These are phyloP conservation scores for Echria macrotheca DNA, from an alignment of 495 filamentous ascomycete genomes.

Conservation along the genomic window DNA sequence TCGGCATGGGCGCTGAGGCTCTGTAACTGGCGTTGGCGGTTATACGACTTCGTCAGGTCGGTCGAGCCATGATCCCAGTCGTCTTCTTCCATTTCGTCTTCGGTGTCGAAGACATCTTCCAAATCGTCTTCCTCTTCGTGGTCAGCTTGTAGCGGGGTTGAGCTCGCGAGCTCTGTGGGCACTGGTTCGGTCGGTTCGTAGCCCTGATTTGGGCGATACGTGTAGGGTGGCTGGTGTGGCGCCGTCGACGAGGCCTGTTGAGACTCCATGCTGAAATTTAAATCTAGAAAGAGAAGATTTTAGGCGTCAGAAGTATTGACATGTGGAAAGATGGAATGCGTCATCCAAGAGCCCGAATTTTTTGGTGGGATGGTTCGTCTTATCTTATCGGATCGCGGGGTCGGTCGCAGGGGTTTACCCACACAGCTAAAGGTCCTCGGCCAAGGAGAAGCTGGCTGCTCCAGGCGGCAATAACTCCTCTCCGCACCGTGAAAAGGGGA, in stretches of 20 bases:
- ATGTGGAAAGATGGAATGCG: neutral
- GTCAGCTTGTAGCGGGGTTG: constrained; percentile 8
- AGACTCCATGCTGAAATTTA: constrained; percentile 5
- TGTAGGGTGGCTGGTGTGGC: constrained; percentile 27
- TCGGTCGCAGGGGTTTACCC: neutral
- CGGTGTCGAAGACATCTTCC: constrained; percentile 35
- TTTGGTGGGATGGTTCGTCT: constrained; percentile 19
- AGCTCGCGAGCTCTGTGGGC: constrained; percentile 17
- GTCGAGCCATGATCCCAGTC: constrained; percentile 56
- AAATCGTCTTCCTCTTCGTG: constrained; percentile 33
- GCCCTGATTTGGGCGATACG: constrained; percentile 24
- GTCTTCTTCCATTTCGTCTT: constrained; percentile 47
- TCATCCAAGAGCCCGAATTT: constrained; percentile 7
- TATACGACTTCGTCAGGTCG: constrained; percentile 86
- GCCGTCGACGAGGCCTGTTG: constrained; percentile 18
- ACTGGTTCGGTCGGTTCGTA: constrained; percentile 24
- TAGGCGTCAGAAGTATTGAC: neutral
- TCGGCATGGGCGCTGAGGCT: constrained; percentile 20
- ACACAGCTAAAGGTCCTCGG: neutral
- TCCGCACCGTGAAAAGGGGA: no score
- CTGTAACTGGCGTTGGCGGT: constrained; percentile 67
- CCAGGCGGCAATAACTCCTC: no score
- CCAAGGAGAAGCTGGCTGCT: neutral
- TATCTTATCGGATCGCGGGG: constrained; percentile 25
- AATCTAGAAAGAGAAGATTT: constrained; percentile 10